phyloP scores from a whole-genome alignment of 108 stramenopile genomes.

The Cyclotella kingstonii region DNA sequence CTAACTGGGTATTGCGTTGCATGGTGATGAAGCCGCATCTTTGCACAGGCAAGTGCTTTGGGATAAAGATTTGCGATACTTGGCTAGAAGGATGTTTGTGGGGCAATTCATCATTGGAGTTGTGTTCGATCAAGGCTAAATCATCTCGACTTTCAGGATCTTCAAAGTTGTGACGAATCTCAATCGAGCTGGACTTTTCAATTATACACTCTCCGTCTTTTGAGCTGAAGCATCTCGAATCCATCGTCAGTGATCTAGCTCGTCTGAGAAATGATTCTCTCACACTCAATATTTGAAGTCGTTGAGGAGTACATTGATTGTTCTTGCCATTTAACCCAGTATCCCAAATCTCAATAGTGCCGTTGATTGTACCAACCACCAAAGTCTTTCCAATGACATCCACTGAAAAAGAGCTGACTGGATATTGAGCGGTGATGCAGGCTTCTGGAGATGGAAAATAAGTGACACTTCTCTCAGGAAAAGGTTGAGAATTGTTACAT shows the following conservation, averaged over 20 bases:
- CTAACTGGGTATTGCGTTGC: conserved; percentile 44
- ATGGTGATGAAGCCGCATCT: conserved; percentile 58
- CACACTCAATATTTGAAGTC: conserved; percentile 26
- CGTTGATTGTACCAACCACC: conserved; percentile 47
- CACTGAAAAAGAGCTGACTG: conserved; percentile 46
- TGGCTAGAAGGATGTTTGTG: conserved; percentile 42
- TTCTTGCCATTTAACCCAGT: conserved; percentile 13
- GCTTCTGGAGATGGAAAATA: conserved; percentile 44
- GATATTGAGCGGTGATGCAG: conserved; percentile 33
- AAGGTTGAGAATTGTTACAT: conserved; percentile 4
- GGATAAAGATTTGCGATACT: conserved; percentile 36
- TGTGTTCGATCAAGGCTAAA: conserved; percentile 20
- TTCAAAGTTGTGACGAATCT: neutral
- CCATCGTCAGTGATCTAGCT: conserved; percentile 25
- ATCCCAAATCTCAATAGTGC: conserved; percentile 56
- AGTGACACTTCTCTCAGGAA: conserved; percentile 14
- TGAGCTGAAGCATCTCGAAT: neutral
- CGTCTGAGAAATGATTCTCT: conserved; percentile 29
- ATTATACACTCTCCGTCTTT: too few species aligned
- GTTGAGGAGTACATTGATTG: conserved; percentile 2
- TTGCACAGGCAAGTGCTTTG: conserved; percentile 47
- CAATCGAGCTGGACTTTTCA: conserved; percentile 3
- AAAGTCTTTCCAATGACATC: conserved; percentile 44
- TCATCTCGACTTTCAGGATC: conserved; percentile 21
- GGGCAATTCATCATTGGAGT: conserved; percentile 12